Base-by-base conservation (phyloP, 148 eudicot genomes). In the Amaranthus hypochondriacus region DNA sequence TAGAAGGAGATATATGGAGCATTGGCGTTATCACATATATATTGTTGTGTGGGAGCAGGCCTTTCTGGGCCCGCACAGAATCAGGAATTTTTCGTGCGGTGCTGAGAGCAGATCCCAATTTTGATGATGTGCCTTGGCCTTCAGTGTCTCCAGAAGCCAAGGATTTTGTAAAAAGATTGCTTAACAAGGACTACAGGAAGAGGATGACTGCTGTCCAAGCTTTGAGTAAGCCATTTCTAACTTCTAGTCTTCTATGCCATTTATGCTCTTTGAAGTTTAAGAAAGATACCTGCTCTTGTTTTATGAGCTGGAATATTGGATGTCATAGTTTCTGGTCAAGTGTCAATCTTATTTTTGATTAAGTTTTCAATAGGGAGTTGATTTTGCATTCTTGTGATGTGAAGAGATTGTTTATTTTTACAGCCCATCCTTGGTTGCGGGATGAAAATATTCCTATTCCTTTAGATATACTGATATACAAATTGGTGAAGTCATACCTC, bases 41-140 rank as follows among this genome's bases (percentile, higher is more conserved):
- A 57, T 85, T 87, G 77, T 66, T 87, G 75, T 87, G 91, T 83
- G 91, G 91, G 76, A 87, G 91, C 76, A 81, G 88, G 65, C 88
- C 91, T 69, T 87, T 87, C 77, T 87, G 91, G 91, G 88, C 91
- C 60, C 83, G 91, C 8, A 87, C 91, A 66, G 91, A 87, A 78
- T 87, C 91, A 48, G 91, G 91, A 58, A 87, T 87, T 60, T 87
- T 87, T 53, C 91, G 91, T 50, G 77, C 91, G 9, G 91, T 87
- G 18, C 76, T 87, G 56, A 81, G 91, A 83, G 87, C 88, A 49
- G 91, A 87, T 47, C 91, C 91, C 48, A 87, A 80, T 79, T 87
- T 87, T 72, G 87, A 83, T 3, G 91, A 87, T 80, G 68, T 75
- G 69, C 91, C 91, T 71, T 87, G 91, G 91, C 91, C 91, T 65